Evolutionary conservation across 176 grass and related monocot genomes (phyloP), one percentile per base, ranked within the genome.

Genomic region (Oryza rufipogon): DNA sequence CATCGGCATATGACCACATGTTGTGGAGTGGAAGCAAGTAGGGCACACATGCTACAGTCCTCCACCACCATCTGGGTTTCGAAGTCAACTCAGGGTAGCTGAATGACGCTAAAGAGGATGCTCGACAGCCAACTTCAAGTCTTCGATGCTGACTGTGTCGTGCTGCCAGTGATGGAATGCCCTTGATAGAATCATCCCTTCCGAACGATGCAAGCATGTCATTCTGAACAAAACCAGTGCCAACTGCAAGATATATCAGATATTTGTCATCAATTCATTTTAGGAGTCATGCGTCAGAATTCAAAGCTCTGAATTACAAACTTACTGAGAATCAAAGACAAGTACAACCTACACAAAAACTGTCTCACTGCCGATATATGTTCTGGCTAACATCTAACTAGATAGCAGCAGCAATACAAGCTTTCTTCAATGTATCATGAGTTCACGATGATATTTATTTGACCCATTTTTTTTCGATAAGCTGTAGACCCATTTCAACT

Each of bases 31-130:
- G 93, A 64, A 95, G 83, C 66, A 98, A 94, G 68, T 98, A 98
- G 0, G 93, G 96, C n/a, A 95, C 84, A 77, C 91, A 92, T 51
- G 96, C 96, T 56, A 92, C 74, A 52, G 93, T 92, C 74, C 96
- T 81, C 91, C 87, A 92, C 93, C 93, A 99, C 93, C 93, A 99
- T 80, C 88, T 96, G 13, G 96, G 96, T 79, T 96, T 99, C n/a
- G 74, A 83, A 10, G 96, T 96, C 77, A 99, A 78, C 68, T 95
- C 88, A 56, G 93, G 96, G 70, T 96, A 93, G 49, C 64, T 90
- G 63, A 93, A 96, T 47, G 78, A 84, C 65, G 75, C 71, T 52
- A 92, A 81, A 26, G 87, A 83, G 79, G 87, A 90, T 87, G 89
- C 91, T 78, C 17, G 73, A 76, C 81, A 88, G 2, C 76, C 60